Evolutionary conservation across 2,329 filamentous ascomycete species (phyloP).

Genomic region (Stromatinia cepivora): DNA sequence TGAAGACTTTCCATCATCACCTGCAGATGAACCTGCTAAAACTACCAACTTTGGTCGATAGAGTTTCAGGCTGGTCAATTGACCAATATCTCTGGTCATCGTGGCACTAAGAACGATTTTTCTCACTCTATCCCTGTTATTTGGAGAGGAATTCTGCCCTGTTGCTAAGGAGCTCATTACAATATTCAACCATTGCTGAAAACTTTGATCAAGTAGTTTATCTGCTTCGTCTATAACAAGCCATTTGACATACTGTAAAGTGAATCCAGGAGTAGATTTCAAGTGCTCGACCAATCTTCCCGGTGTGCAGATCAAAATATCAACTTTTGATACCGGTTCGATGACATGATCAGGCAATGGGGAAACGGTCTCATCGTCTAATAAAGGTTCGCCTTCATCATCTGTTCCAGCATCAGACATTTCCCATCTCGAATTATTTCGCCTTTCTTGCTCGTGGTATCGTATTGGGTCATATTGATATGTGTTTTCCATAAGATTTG

Average conservation of each 20-base stretch:
- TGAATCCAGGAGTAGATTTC: conserved; percentile 79
- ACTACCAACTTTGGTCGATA: conserved; percentile 73
- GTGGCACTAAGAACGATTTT: conserved; percentile 91
- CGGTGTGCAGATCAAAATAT: conserved; percentile 88
- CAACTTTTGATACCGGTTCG: conserved; percentile 69
- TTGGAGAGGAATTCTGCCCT: neutral
- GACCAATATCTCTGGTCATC: conserved; percentile 82
- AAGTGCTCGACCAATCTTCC: conserved; percentile 91
- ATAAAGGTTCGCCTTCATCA: conserved; percentile 42
- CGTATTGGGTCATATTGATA: conserved; percentile 66
- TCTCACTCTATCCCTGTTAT: conserved; percentile 49
- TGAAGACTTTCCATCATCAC: conserved; percentile 44
- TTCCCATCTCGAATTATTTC: conserved; percentile 49
- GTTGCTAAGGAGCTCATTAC: conserved; percentile 61
- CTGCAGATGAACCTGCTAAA: conserved; percentile 54
- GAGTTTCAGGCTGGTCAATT: conserved; percentile 72
- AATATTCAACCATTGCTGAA: conserved; percentile 82
- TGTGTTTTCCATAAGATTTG: conserved; percentile 61
- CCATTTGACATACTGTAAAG: conserved; percentile 77
- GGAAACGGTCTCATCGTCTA: conserved; percentile 41
- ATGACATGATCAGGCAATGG: conserved; percentile 63
- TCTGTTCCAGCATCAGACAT: conserved; percentile 49
- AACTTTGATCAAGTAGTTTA: conserved; percentile 85
- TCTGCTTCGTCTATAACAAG: conserved; percentile 93
- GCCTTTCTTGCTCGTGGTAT: conserved; percentile 48